These are phyloP conservation scores for Lactarius quietus DNA, from an alignment of 768 basidiomycete genomes.

Conservation along the genomic window DNA sequence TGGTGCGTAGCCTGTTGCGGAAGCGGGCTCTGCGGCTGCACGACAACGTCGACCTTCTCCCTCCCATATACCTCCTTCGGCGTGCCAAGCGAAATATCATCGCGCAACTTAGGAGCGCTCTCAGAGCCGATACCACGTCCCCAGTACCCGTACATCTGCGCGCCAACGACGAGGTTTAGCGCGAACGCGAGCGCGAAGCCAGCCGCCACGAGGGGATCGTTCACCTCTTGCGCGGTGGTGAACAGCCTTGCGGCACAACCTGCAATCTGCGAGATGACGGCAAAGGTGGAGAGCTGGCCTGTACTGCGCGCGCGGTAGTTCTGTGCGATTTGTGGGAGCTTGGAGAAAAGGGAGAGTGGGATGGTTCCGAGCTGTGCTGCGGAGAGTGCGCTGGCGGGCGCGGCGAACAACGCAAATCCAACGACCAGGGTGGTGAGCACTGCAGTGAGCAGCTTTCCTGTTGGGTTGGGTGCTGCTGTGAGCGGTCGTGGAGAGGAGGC, in stretches of 20 bases:
- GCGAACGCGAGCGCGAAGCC: conserved; percentile 81
- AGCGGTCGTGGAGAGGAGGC: conserved; percentile 29
- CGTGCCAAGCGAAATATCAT: conserved; percentile 27
- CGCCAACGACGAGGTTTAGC: conserved; percentile 80
- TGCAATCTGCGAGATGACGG: conserved; percentile 80
- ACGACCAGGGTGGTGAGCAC: conserved; percentile 35
- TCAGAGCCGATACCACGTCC: conserved; percentile 41
- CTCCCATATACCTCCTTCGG: conserved; percentile 19
- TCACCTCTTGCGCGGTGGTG: conserved; percentile 88
- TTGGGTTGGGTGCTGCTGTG: conserved; percentile 26
- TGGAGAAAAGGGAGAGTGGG: conserved; percentile 88
- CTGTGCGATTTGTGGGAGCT: conserved; percentile 88
- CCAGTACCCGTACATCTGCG: conserved; percentile 85
- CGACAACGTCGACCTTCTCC: conserved; percentile 40
- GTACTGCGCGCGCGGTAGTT: conserved; percentile 76
- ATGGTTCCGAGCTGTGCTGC: conserved; percentile 82
- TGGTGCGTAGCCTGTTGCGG: conserved; percentile 34
- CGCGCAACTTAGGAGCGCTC: conserved; percentile 26
- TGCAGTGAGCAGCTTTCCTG: conserved; percentile 34
- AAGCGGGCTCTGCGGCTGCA: conserved; percentile 43
- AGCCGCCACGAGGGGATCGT: conserved; percentile 73
- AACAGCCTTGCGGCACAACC: conserved; percentile 92
- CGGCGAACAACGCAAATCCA: conserved; percentile 42
- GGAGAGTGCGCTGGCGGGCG: conserved; percentile 52
- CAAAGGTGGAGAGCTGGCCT: conserved; percentile 92